Evolutionary conservation across 78 protist species (phyloP), one percentile per base, ranked within the genome.

Genomic region (Acrasis kona): DNA sequence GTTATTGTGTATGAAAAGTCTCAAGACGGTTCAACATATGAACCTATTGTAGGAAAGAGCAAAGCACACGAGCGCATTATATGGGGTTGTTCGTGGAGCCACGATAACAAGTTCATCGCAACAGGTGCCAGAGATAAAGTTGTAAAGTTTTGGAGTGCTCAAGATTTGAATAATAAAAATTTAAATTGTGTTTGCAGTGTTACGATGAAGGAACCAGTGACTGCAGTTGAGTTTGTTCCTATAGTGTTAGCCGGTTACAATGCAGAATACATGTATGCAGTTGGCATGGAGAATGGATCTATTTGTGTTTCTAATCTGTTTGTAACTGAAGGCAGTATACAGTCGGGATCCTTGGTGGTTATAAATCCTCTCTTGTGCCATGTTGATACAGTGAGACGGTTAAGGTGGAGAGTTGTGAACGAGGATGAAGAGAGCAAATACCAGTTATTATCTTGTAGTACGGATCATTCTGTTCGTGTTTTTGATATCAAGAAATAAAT

Each of bases 81-180:
- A 5, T 77, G 81, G 81, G 50, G 9, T 8, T 1, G 3, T 3
- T 1, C 74, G 5, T 66, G 35, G 39, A 0, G 8, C 3, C 64
- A 1, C 10, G 38, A 29, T 61, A 39, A 12, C 5, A 5, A 2
- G 1, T 3, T 0, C 41, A 41, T 77, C 7, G 72, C 65, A 27
- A 77, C 81, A 1, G 72, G 36, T 5, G 39, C 81, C n/a, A 69
- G 81, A 0, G 81, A 77, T 64, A 27, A 66, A 34, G 29, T 42
- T 2, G 73, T 77, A 8, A 3, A 58, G 30, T 1, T 74, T 7
- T 72, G 69, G 83, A 34, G 6, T 31, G 41, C 57, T 70, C 69
- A 67, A 50, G 19, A 19, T 50, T 50, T 50, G 19, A 50, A 50
- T 50, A n/a, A n/a, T n/a, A 50, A 50, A 50, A 50, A 50, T n/a